Conservation (phyloP, 108 stramenopile genomes). For the Fragilariopsis cylindrus region DNA sequence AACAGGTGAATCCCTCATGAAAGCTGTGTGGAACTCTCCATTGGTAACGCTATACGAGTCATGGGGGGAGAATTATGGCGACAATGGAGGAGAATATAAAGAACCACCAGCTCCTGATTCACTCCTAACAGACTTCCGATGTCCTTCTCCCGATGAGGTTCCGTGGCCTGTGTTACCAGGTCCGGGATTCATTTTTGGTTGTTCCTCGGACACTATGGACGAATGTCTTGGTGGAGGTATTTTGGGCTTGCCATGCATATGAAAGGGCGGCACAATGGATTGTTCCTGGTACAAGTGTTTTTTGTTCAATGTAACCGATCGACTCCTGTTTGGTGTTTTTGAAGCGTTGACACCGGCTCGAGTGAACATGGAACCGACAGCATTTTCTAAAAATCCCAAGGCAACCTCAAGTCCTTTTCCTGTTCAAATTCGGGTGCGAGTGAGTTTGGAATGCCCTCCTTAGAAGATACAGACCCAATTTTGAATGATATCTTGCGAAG, state of each 20-base stretch:
- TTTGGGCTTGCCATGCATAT: conserved; percentile 85
- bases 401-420: conserved; percentile 85
- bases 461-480: conserved; percentile 82
- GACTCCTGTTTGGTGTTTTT: conserved; percentile 87
- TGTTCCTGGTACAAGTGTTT: conserved; percentile 82
- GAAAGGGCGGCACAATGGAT: conserved; percentile 81
- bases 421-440: conserved; percentile 79
- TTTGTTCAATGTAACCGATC: conserved; percentile 84
- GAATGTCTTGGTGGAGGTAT: conserved; percentile 87
- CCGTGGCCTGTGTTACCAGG: conserved; percentile 82
- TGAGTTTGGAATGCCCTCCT: conserved; percentile 86
- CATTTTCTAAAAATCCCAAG: conserved; percentile 87
- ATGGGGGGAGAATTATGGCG: conserved; percentile 40
- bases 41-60: conserved; percentile 82
- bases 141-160: conserved; percentile 63
- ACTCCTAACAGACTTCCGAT: conserved; percentile 73
- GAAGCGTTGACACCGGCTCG: conserved; percentile 81
- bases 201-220: conserved; percentile 84
- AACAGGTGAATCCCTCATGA: conserved; percentile 86
- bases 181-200: conserved; percentile 90
- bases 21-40: conserved; percentile 87
- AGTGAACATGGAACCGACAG: conserved; percentile 83
- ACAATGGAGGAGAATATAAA: conserved; percentile 41
- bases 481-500: conserved; percentile 80
- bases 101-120: conserved; percentile 76